These are phyloP conservation scores for Cenchrus americanus DNA, from an alignment of 176 grass and related monocot species.

Conservation along the genomic window DNA sequence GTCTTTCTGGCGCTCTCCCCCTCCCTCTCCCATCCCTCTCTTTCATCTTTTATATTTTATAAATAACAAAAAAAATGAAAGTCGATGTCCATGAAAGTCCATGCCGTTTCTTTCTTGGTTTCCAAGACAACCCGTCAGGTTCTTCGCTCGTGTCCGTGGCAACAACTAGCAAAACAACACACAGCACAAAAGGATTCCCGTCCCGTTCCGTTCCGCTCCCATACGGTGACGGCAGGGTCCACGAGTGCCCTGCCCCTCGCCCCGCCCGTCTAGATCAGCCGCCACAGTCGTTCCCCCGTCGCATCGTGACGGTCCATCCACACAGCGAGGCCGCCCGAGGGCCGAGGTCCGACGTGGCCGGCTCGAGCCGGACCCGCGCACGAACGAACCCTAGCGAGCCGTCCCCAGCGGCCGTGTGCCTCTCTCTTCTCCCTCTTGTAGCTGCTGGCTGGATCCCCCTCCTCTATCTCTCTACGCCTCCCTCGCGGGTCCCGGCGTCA, in stretches of 20 bases:
- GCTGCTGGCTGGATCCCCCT: too few relatives aligned
- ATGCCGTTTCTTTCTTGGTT: constrained; percentile 18
- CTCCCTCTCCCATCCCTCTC: too few relatives aligned
- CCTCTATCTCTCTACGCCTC: background rate
- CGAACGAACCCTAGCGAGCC: constrained; percentile 28
- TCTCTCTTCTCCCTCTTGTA: too few relatives aligned
- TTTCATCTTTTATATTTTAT: background rate
- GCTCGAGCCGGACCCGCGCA: background rate
- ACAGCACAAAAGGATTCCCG: too few relatives aligned
- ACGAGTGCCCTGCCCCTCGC: background rate
- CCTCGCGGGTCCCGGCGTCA: constrained; percentile 18
- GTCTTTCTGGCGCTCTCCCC: too few relatives aligned
- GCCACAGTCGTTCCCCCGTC: background rate
- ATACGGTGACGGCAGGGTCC: background rate
- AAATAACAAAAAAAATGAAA: too few relatives aligned
- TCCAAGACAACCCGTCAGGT: background rate
- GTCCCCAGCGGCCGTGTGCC: too few relatives aligned
- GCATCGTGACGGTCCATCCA: constrained; percentile 31
- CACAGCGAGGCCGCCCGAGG: background rate
- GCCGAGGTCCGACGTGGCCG: background rate
- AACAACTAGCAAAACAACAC: background rate
- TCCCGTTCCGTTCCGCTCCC: background rate
- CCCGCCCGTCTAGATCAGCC: background rate
- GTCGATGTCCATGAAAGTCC: background rate
- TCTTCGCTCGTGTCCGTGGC: background rate